These are phyloP conservation scores for Hibiscus mutabilis DNA, from an alignment of 345 rosid species.

Conservation along the genomic window DNA sequence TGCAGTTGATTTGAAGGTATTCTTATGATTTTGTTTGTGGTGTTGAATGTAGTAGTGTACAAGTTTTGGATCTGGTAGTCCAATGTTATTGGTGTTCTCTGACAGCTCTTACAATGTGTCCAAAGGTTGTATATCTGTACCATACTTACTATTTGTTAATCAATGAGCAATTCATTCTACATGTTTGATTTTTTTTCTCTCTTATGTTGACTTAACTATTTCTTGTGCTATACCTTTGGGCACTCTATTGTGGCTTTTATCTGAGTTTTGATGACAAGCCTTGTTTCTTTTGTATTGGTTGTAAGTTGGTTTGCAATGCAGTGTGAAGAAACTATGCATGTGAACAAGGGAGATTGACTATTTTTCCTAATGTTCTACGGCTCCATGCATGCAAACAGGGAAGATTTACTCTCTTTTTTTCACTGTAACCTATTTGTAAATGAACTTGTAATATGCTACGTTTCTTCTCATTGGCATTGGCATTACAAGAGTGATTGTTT, in stretches of 20 bases:
- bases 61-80: constrained; percentile 20
- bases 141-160: constrained; percentile 1
- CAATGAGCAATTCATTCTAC: neutral
- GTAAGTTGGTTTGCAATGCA: neutral
- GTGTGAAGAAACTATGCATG: neutral
- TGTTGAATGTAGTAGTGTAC: constrained; percentile 20
- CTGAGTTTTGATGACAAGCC: neutral
- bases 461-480: neutral
- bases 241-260: neutral
- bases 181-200: neutral
- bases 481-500: neutral
- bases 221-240: neutral
- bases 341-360: neutral
- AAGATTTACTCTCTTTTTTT: neutral
- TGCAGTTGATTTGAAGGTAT: constrained; percentile 25
- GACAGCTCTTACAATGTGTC: constrained; percentile 8
- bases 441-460: no score
- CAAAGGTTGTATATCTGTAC: constrained; percentile 4
- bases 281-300: neutral
- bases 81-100: constrained; percentile 20
- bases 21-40: constrained; percentile 19
- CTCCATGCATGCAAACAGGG: neutral
- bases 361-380: no score
- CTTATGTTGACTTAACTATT: neutral
- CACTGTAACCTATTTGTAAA: neutral